Conservation (phyloP, 805 yeast species). For the Candida parachauliodes region DNA sequence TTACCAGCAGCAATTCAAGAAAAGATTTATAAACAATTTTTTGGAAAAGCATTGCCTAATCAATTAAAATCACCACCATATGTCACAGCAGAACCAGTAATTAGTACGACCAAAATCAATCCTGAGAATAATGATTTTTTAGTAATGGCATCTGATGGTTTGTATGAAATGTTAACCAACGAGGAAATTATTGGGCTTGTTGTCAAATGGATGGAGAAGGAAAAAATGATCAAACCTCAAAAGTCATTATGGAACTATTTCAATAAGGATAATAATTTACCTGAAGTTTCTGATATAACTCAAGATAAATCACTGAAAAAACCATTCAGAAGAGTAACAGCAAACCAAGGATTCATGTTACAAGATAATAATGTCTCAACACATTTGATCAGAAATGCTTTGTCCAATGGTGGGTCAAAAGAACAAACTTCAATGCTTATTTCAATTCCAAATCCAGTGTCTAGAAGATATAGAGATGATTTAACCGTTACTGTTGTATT, state of each 20-base stretch:
- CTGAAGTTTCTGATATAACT: slow-evolving; percentile 62
- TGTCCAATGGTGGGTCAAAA: slow-evolving; percentile 78
- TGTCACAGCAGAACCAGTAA: slow-evolving; percentile 94
- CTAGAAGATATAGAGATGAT: slow-evolving; percentile 92
- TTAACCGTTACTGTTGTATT: slow-evolving; percentile 93
- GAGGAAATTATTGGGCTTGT: slow-evolving; percentile 92
- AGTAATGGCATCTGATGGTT: slow-evolving; percentile 92
- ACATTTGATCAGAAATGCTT: slow-evolving; percentile 88
- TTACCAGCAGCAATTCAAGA: slow-evolving; percentile 76
- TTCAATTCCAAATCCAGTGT: slow-evolving; percentile 86
- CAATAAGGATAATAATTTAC: slow-evolving; percentile 46
- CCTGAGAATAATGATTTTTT: slow-evolving; percentile 76
- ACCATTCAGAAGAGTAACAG: slow-evolving; percentile 60
- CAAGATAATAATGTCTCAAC: slow-evolving; percentile 90
- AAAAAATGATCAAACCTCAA: slow-evolving; percentile 55
- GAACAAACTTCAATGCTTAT: slow-evolving; percentile 87
- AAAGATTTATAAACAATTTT: slow-evolving; percentile 66
- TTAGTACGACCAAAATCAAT: slow-evolving; percentile 73
- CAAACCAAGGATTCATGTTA: slow-evolving; percentile 46
- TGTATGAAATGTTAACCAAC: slow-evolving; percentile 85
- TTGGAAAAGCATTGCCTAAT: slow-evolving; percentile 75
- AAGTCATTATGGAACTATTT: slow-evolving; percentile 41
- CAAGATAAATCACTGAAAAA: slow-evolving; percentile 62
- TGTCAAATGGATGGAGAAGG: slow-evolving; percentile 85
- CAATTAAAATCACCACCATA: slow-evolving; percentile 87